Percentiles rank a stretch among this genome's conserved stretches.
Evolutionary conservation across 345 rosid genomes (phyloP).

Genomic region (Linum lewisii): DNA sequence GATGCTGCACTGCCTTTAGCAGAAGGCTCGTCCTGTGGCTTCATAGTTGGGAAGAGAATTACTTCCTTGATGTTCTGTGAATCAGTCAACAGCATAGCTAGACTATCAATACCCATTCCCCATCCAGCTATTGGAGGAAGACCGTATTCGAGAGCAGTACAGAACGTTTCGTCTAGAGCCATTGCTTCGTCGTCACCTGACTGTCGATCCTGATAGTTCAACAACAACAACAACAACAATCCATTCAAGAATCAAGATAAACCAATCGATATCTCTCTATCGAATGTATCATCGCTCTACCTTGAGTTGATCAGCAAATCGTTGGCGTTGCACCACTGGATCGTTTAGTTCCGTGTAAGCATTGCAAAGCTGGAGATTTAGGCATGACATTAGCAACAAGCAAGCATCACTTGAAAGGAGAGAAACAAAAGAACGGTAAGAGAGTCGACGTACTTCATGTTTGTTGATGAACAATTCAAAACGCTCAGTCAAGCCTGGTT

Average conservation of each 20-base stretch:
- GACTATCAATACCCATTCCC: conserved; percentile 90
- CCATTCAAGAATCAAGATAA: neutral
- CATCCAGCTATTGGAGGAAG: conserved; percentile 96
- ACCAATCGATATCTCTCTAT: neutral
- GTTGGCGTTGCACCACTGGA: conserved; percentile 87
- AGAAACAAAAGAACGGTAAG: neutral
- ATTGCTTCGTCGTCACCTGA: conserved; percentile 98
- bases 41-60: too few relatives aligned
- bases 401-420: neutral
- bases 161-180: conserved; percentile 91
- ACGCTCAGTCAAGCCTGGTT: conserved; percentile 71
- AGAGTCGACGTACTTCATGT: conserved; percentile 53
- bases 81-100: conserved; percentile 82
- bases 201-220: conserved; percentile 58
- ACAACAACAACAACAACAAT: conserved; percentile 1
- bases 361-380: conserved; percentile 52
- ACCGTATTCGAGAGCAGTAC: conserved; percentile 78
- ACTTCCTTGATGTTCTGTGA: conserved; percentile 98
- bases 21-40: neutral
- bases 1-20: conserved; percentile 38
- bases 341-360: conserved; percentile 98
- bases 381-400: neutral
- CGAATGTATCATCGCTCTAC: conserved; percentile 22
- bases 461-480: conserved; percentile 86
- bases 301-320: conserved; percentile 93